A percentile compares a stretch with the other conserved stretches of the same genome.
These are phyloP conservation scores for Stachybotrys elegans DNA, from an alignment of 2,329 filamentous ascomycete species.

Conservation along the genomic window DNA sequence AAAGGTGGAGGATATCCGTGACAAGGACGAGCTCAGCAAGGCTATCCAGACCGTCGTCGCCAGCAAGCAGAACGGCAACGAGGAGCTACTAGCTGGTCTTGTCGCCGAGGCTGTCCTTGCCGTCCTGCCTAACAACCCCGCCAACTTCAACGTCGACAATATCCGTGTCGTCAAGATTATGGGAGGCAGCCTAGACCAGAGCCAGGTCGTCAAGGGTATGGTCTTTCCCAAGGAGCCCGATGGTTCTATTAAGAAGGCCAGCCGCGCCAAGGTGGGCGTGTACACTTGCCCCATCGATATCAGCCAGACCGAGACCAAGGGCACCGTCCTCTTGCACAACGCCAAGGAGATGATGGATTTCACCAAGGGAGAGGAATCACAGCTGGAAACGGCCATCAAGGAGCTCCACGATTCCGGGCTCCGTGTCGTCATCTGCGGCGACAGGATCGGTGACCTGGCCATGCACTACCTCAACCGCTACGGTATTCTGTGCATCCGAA, in stretches of 20 bases:
- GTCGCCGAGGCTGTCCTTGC: constrained; percentile 82
- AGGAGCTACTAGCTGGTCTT: constrained; percentile 80
- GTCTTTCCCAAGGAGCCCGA: constrained; percentile 96
- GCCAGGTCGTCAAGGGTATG: constrained; percentile 94
- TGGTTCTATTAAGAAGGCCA: constrained; percentile 83
- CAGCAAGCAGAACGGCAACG: constrained; percentile 92
- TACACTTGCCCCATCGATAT: constrained; percentile 95
- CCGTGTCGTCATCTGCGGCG: constrained; percentile 85
- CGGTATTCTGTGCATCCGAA: constrained; percentile 92
- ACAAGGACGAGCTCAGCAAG: constrained; percentile 82
- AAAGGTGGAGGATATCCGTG: constrained; percentile 78
- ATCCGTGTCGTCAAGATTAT: constrained; percentile 99
- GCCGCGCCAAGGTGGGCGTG: constrained; percentile 91
- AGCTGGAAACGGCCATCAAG: constrained; percentile 88
- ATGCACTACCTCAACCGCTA: constrained; percentile 98
- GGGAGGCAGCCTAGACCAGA: constrained; percentile 93
- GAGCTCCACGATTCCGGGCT: constrained; percentile 92
- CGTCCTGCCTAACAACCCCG: constrained; percentile 90
- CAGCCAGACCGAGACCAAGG: constrained; percentile 97
- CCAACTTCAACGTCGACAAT: constrained; percentile 98
- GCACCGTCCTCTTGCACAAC: constrained; percentile 93
- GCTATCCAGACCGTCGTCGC: constrained; percentile 92
- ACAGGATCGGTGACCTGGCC: constrained; percentile 91
- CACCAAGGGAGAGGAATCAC: constrained; percentile 90
- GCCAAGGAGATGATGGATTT: constrained; percentile 99